Evolutionary conservation across 2,329 filamentous ascomycete genomes (phyloP).

Genomic region (Trichophyton equinum): DNA sequence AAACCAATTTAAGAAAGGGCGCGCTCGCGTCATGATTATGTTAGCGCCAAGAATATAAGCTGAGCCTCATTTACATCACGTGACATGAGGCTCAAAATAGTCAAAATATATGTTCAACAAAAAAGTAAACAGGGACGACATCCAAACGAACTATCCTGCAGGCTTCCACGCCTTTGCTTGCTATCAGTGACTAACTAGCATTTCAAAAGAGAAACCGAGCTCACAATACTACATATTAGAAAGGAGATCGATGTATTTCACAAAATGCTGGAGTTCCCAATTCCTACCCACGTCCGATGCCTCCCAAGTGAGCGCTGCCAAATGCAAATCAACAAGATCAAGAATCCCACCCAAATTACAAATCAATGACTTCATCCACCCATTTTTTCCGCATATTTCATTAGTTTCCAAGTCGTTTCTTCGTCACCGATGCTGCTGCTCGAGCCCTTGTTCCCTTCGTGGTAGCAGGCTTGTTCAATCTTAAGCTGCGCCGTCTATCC

Average conservation of each 20-base stretch:
- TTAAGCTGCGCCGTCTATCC: not conserved
- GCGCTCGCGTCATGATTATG: too few relatives aligned
- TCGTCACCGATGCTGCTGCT: not conserved
- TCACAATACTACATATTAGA: not conserved
- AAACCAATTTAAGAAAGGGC: too few relatives aligned
- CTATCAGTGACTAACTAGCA: not conserved
- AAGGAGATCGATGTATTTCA: not conserved
- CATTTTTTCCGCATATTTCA: not conserved
- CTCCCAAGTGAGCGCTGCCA: not conserved
- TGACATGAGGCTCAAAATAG: too few relatives aligned
- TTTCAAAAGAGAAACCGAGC: not conserved
- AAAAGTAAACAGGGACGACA: not conserved
- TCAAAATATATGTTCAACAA: not conserved
- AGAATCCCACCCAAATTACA: not conserved
- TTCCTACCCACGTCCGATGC: not conserved
- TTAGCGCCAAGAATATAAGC: too few relatives aligned
- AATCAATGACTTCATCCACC: not conserved
- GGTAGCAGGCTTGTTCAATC: not conserved
- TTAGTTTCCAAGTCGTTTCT: not conserved
- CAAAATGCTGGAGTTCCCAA: not conserved
- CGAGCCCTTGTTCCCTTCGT: not conserved
- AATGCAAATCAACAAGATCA: not conserved
- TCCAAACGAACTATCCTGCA: not conserved
- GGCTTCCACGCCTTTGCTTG: not conserved
- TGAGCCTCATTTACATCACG: too few relatives aligned